Percentiles rank a stretch among this genome's conserved stretches.
These are phyloP conservation scores for Carex kokanica DNA, from an alignment of 176 grass and related monocot species.

Conservation along the genomic window DNA sequence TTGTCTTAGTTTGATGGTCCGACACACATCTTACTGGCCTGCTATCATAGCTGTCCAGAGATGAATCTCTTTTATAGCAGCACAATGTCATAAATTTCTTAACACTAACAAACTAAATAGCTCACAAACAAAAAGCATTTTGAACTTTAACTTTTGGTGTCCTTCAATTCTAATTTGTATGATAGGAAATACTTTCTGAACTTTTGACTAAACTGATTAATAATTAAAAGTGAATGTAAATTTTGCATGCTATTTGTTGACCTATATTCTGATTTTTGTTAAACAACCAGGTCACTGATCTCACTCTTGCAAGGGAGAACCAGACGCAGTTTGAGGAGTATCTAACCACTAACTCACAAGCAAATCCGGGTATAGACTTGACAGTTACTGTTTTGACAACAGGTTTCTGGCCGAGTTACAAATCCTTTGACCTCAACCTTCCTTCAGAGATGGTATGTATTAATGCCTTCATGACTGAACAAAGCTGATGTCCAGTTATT, in stretches of 20 bases:
- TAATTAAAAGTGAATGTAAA: not conserved
- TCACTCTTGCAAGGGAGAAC: conserved; percentile 75
- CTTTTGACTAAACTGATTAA: not conserved
- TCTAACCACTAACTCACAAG: conserved; percentile 37
- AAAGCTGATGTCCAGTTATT: not conserved
- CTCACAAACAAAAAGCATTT: not conserved
- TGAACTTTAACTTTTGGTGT: not conserved
- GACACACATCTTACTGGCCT: not conserved
- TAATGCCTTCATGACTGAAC: conserved; percentile 2
- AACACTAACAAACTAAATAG: not conserved
- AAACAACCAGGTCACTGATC: conserved; percentile 56
- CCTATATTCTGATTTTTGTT: not conserved
- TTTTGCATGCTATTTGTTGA: not conserved
- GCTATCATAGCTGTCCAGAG: not conserved
- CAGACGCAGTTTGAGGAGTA: conserved; percentile 85
- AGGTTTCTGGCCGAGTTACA: conserved; percentile 98
- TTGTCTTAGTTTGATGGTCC: not conserved
- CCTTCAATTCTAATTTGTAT: not conserved
- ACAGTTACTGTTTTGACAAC: conserved; percentile 89
- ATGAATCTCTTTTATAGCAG: not conserved
- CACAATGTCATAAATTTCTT: not conserved
- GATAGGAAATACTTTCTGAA: not conserved
- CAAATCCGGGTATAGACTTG: conserved; percentile 80
- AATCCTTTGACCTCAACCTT: conserved; percentile 95
- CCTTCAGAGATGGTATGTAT: conserved; percentile 85